Evolutionary conservation across 352 stramenopile species (phyloP).

Genomic region (Globisporangium spinosum): DNA sequence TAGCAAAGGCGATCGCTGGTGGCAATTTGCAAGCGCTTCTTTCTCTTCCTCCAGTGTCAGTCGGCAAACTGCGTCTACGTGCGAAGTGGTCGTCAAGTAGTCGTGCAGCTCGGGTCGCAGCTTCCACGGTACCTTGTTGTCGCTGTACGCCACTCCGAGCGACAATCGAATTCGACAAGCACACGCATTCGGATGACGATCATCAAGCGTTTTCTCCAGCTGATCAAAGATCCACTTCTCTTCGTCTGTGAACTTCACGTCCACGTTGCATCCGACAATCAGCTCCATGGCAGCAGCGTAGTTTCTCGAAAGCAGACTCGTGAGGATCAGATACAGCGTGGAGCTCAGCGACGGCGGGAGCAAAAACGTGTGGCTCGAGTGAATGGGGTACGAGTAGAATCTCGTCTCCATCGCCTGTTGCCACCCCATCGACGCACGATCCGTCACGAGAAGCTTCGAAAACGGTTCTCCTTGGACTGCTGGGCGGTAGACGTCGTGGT

Average conservation of each 20-base stretch:
- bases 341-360: constrained; percentile 94
- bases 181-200: constrained; percentile 94
- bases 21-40: constrained; percentile 80
- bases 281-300: constrained; percentile 96
- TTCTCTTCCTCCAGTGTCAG: constrained; percentile 94
- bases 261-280: constrained; percentile 94
- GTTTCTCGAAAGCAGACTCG: constrained; percentile 93
- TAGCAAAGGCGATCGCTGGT: constrained; percentile 66
- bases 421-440: constrained; percentile 77
- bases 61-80: constrained; percentile 91
- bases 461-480: constrained; percentile 75
- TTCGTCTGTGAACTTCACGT: constrained; percentile 94
- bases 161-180: constrained; percentile 91
- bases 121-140: constrained; percentile 90
- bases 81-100: constrained; percentile 89
- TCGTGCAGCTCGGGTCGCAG: constrained; percentile 70
- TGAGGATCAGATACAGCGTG: constrained; percentile 97
- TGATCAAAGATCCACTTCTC: constrained; percentile 97
- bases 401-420: constrained; percentile 89
- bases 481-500: constrained; percentile 83
- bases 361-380: constrained; percentile 94
- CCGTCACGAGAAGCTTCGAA: constrained; percentile 67
- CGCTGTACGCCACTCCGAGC: constrained; percentile 86
- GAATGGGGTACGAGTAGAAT: constrained; percentile 98
- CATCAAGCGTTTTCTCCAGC: constrained; percentile 92